These are phyloP conservation scores for Phytopythium helicoides DNA, from an alignment of 352 stramenopile genomes.

Conservation along the genomic window DNA sequence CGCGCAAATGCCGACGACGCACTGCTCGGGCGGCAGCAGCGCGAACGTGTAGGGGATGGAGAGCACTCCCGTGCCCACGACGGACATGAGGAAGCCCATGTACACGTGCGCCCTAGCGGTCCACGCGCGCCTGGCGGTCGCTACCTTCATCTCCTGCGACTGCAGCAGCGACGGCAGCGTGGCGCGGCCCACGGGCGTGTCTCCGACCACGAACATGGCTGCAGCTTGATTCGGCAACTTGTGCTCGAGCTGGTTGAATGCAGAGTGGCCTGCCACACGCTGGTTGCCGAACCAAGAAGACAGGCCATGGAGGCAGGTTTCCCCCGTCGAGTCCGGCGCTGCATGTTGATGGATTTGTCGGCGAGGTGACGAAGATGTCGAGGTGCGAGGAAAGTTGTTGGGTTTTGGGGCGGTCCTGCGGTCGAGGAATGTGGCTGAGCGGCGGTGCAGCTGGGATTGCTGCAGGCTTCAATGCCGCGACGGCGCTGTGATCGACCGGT, in stretches of 20 bases:
- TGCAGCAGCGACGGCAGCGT: slow-evolving; percentile 5
- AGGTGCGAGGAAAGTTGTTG: too few relatives aligned
- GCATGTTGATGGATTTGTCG: too few relatives aligned
- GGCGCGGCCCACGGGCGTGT: slow-evolving; percentile 2
- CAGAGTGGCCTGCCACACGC: neutral
- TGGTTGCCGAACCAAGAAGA: neutral
- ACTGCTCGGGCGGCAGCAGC: slow-evolving; percentile 33
- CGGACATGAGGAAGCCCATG: slow-evolving; percentile 75
- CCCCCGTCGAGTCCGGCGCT: too few relatives aligned
- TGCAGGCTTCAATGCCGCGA: too few relatives aligned
- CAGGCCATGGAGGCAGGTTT: too few relatives aligned
- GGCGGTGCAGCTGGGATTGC: too few relatives aligned
- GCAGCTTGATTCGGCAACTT: neutral
- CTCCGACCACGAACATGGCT: slow-evolving; percentile 2
- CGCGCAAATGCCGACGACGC: slow-evolving; percentile 31
- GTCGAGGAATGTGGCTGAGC: too few relatives aligned
- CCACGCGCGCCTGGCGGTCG: neutral
- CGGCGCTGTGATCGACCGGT: too few relatives aligned
- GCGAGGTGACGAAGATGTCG: too few relatives aligned
- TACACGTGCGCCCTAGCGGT: slow-evolving; percentile 41
- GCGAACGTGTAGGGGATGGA: slow-evolving; percentile 71
- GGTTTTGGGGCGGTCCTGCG: too few relatives aligned
- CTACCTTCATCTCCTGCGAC: neutral
- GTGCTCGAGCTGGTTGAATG: neutral
- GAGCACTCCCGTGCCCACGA: slow-evolving; percentile 68